Conservation (phyloP, 495 filamentous ascomycete genomes). For the Acidiella bohemica region DNA sequence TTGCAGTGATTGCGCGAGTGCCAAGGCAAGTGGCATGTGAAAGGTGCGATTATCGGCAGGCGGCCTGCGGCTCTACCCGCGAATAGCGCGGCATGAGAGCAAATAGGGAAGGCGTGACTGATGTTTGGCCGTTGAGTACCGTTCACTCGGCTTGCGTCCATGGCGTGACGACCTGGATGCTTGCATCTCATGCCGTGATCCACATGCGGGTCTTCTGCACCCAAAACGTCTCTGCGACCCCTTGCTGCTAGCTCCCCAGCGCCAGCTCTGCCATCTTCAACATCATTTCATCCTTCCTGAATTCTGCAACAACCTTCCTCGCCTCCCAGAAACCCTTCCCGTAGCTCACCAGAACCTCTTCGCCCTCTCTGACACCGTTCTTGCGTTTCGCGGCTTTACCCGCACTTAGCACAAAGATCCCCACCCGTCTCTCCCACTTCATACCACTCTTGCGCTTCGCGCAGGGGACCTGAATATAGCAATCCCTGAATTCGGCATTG, state of each 20-base stretch:
- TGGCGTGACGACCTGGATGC: too few relatives aligned
- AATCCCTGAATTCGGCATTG: conserved; percentile 48
- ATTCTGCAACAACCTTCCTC: conserved; percentile 8
- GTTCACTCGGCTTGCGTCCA: too few relatives aligned
- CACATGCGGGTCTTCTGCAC: too few relatives aligned
- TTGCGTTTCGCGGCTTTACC: conserved; percentile 40
- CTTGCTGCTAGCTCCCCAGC: neutral
- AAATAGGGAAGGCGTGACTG: too few relatives aligned
- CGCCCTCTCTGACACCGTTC: conserved; percentile 42
- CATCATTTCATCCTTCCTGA: conserved; percentile 15
- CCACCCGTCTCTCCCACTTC: conserved; percentile 38
- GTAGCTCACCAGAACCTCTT: conserved; percentile 54
- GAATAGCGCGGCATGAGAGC: too few relatives aligned
- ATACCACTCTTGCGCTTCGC: conserved; percentile 23
- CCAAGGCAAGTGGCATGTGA: too few relatives aligned
- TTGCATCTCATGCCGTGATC: too few relatives aligned
- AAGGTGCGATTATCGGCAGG: too few relatives aligned
- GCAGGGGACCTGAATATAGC: conserved; percentile 23
- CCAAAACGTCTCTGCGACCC: neutral
- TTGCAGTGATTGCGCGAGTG: too few relatives aligned
- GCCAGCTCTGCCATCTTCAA: conserved; percentile 9
- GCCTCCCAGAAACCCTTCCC: conserved; percentile 53
- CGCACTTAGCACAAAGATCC: conserved; percentile 45
- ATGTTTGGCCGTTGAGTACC: too few relatives aligned
- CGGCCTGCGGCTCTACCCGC: too few relatives aligned